A percentile compares a stretch with the other conserved stretches of the same genome.
phyloP scores from a whole-genome alignment of 331 rosid genomes.

The Quercus tomentella region DNA sequence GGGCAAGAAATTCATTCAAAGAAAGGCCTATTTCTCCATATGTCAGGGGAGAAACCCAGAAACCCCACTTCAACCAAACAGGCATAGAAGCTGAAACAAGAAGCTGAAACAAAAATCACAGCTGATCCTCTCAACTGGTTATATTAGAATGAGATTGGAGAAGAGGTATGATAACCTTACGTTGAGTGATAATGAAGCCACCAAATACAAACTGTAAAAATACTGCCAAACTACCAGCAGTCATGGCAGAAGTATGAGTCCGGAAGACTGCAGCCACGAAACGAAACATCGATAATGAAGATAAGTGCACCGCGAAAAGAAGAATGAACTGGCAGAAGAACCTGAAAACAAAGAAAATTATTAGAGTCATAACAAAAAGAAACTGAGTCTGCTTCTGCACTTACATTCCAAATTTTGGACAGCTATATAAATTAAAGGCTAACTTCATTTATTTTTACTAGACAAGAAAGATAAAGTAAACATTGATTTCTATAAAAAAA shows the following conservation, averaged over 20 bases:
- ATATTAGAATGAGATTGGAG: not conserved
- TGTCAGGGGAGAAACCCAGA: slow-evolving; percentile 61
- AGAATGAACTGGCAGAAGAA: slow-evolving; percentile 57
- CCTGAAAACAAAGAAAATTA: slow-evolving; percentile 20
- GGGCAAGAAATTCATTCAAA: slow-evolving; percentile 59
- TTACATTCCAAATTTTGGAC: no score
- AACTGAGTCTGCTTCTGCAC: not conserved
- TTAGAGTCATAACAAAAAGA: not conserved
- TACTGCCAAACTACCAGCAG: slow-evolving; percentile 37
- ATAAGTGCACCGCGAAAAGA: slow-evolving; percentile 36
- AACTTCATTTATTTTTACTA: no score
- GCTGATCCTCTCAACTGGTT: not conserved
- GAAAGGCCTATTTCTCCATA: slow-evolving; percentile 58
- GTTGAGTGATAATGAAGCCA: slow-evolving; percentile 50
- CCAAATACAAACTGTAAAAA: slow-evolving; percentile 31
- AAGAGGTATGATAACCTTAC: slow-evolving; percentile 18
- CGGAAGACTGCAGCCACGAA: slow-evolving; percentile 55
- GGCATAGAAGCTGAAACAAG: slow-evolving; percentile 60
- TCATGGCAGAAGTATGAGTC: slow-evolving; percentile 33
- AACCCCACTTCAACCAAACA: slow-evolving; percentile 60
- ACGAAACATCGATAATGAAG: slow-evolving; percentile 56
- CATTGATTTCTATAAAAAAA: no score
- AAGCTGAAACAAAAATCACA: slow-evolving; percentile 37
- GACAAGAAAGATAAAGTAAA: no score
- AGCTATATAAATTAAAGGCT: no score